phyloP scores from a whole-genome alignment of 129 eudicot species.

The Chrysanthemum seticuspe region DNA sequence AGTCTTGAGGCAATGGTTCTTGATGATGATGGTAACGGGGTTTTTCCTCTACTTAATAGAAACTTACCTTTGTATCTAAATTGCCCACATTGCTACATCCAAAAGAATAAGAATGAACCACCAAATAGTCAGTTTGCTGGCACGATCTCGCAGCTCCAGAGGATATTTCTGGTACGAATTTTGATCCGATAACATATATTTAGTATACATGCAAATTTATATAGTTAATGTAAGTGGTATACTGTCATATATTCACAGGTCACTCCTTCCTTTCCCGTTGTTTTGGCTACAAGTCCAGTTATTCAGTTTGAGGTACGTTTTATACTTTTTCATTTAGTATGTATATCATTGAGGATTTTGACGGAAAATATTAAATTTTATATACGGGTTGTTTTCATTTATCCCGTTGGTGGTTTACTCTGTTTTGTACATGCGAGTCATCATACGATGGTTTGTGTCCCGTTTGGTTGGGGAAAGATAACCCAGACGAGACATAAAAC shows the following conservation, averaged over 20 bases:
- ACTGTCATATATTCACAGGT: constrained; percentile 46
- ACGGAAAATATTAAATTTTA: neutral
- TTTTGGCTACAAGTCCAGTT: constrained; percentile 68
- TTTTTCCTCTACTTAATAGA: constrained; percentile 59
- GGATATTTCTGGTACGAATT: constrained; percentile 76
- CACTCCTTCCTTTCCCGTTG: constrained; percentile 82
- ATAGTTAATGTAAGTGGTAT: neutral
- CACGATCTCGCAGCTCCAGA: constrained; percentile 82
- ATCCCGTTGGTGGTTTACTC: too few relatives aligned
- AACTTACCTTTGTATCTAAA: constrained; percentile 72
- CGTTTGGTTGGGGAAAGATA: too few relatives aligned
- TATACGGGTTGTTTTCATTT: too few relatives aligned
- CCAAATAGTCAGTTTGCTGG: constrained; percentile 64
- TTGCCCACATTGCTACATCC: constrained; percentile 74
- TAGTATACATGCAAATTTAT: neutral
- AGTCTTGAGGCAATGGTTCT: constrained; percentile 40
- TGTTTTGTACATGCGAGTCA: too few relatives aligned
- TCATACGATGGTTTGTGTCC: too few relatives aligned
- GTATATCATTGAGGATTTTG: constrained; percentile 13
- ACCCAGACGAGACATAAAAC: too few relatives aligned
- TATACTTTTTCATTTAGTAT: constrained; percentile 8
- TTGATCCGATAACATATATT: neutral
- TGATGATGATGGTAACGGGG: constrained; percentile 62
- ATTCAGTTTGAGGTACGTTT: constrained; percentile 80
- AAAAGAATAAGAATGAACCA: constrained; percentile 54